Evolutionary conservation across 1,284 basidiomycete species (phyloP).

Genomic region (Apiotrichum akiyoshidainum): DNA sequence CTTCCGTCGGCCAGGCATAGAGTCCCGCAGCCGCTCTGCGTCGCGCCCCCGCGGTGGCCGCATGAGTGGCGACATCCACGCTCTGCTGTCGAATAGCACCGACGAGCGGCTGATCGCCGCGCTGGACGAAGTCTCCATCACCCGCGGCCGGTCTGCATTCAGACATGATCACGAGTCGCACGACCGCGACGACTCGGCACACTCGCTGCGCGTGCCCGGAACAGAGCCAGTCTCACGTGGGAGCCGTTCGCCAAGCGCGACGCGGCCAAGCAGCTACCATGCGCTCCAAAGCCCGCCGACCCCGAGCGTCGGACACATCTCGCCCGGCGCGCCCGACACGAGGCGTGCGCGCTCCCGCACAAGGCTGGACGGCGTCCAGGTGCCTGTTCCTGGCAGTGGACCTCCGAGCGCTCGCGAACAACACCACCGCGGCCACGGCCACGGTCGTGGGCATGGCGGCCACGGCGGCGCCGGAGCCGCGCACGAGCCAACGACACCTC

Average conservation of each 20-base stretch:
- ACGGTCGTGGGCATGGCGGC: background rate
- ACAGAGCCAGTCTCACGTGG: conserved; percentile 1
- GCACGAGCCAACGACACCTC: background rate
- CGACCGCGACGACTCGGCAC: background rate
- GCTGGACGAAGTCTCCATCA: conserved; percentile 11
- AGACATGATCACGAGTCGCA: background rate
- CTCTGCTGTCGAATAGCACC: background rate
- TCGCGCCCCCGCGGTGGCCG: background rate
- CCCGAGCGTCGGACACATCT: background rate
- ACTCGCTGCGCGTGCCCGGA: background rate
- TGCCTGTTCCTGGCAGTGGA: conserved; percentile 4
- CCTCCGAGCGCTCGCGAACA: background rate
- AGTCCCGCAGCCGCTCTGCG: conserved; percentile 1
- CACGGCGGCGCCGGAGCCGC: background rate
- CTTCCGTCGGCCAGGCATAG: background rate
- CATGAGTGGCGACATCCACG: background rate
- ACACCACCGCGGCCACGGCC: background rate
- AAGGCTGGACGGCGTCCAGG: background rate
- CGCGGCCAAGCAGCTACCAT: conserved; percentile 1
- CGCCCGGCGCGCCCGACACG: background rate
- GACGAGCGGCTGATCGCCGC: conserved; percentile 7
- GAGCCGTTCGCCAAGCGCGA: background rate
- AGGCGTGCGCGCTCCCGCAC: conserved; percentile 2
- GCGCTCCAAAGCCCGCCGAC: background rate
- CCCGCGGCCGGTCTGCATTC: conserved; percentile 10